Evolutionary conservation across 148 eudicot species (phyloP).

Genomic region (Chenopodium formosanum): DNA sequence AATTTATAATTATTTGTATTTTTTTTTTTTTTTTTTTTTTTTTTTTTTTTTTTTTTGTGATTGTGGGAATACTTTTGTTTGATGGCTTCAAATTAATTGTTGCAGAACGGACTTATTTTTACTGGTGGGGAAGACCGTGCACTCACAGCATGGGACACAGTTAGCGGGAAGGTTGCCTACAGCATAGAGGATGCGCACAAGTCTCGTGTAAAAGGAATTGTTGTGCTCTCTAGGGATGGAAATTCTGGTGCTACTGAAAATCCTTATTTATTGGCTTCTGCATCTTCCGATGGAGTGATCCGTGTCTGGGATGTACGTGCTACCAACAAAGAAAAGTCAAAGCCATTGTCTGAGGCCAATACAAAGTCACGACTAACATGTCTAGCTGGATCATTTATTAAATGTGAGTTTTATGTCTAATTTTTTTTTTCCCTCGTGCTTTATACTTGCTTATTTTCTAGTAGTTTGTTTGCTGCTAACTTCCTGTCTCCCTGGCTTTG

Average conservation of each 20-base stretch:
- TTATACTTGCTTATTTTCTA: not conserved
- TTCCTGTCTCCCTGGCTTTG: not conserved
- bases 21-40: not conserved
- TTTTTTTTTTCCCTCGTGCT: not conserved
- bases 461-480: not conserved
- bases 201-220: slow-evolving; percentile 87
- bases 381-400: slow-evolving; percentile 88
- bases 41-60: not conserved
- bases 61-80: not conserved
- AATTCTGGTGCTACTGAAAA: slow-evolving; percentile 39
- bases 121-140: slow-evolving; percentile 89
- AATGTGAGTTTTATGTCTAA: slow-evolving; percentile 51
- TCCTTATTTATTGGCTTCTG: slow-evolving; percentile 78
- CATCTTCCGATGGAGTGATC: slow-evolving; percentile 87
- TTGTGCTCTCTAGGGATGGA: slow-evolving; percentile 53
- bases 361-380: slow-evolving; percentile 89
- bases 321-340: slow-evolving; percentile 49
- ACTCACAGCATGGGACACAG: slow-evolving; percentile 81
- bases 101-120: slow-evolving; percentile 73
- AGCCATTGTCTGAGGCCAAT: slow-evolving; percentile 63
- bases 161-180: slow-evolving; percentile 72
- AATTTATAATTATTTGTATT: not conserved
- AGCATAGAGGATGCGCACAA: slow-evolving; percentile 78
- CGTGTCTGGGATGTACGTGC: slow-evolving; percentile 90
- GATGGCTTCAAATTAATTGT: not conserved